A percentile compares a stretch with the other conserved stretches of the same genome.
Evolutionary conservation across 2,329 filamentous ascomycete species (phyloP).

Genomic region (Diaporthe citri): DNA sequence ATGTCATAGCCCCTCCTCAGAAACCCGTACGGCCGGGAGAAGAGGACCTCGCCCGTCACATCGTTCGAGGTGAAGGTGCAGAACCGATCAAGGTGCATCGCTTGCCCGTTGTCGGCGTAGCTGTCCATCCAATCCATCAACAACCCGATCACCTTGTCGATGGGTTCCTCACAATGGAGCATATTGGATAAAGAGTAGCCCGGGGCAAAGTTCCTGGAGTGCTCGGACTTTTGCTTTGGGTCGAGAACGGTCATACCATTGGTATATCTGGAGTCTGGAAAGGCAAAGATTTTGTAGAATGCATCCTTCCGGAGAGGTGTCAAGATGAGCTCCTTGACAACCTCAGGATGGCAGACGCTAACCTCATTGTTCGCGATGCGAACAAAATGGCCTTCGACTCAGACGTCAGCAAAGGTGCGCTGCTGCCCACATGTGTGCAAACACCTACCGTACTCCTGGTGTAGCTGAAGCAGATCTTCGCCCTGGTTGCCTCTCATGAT

Average conservation of each 20-base stretch:
- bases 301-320: slow-evolving; percentile 52
- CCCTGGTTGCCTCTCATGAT: slow-evolving; percentile 54
- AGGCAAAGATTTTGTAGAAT: slow-evolving; percentile 50
- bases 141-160: slow-evolving; percentile 38
- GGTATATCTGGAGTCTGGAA: slow-evolving; percentile 56
- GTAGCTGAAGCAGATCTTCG: slow-evolving; percentile 50
- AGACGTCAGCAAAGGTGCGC: not conserved
- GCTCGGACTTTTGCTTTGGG: slow-evolving; percentile 50
- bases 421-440: not conserved
- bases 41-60: slow-evolving; percentile 48
- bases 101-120: slow-evolving; percentile 31
- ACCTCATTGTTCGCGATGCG: slow-evolving; percentile 58
- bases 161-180: slow-evolving; percentile 38
- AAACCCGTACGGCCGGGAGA: slow-evolving; percentile 48
- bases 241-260: slow-evolving; percentile 56
- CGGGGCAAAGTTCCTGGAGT: slow-evolving; percentile 49
- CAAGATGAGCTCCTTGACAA: slow-evolving; percentile 54
- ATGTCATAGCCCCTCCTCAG: slow-evolving; percentile 47
- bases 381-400: slow-evolving; percentile 50
- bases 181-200: slow-evolving; percentile 51
- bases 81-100: slow-evolving; percentile 43
- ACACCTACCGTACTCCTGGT: slow-evolving; percentile 50
- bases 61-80: slow-evolving; percentile 49
- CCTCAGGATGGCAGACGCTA: slow-evolving; percentile 57
- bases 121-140: slow-evolving; percentile 42